phyloP scores from a whole-genome alignment of 768 basidiomycete genomes.

The Serendipita indica region DNA sequence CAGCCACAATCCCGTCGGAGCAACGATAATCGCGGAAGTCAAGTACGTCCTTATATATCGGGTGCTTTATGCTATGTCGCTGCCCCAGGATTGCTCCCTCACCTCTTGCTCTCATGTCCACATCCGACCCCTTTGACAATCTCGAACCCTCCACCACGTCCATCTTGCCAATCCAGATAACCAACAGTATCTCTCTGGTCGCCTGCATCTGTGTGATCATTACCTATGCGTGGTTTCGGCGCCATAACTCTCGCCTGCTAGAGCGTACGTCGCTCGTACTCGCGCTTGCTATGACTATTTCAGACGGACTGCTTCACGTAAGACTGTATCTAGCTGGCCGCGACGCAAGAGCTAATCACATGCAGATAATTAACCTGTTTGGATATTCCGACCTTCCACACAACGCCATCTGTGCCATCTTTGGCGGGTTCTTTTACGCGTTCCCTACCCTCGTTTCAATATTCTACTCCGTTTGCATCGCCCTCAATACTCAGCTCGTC shows the following conservation, averaged over 20 bases:
- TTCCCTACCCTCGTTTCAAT: slow-evolving; percentile 4
- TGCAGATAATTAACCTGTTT: slow-evolving; percentile 9
- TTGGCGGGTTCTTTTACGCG: slow-evolving; percentile 13
- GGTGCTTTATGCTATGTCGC: background rate
- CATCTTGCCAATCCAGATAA: background rate
- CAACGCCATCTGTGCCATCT: slow-evolving; percentile 9
- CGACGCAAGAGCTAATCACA: background rate
- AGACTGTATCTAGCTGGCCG: background rate
- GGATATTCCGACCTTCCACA: slow-evolving; percentile 11
- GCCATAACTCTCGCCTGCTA: slow-evolving; percentile 11
- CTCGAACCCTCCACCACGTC: slow-evolving; percentile 2
- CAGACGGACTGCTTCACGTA: slow-evolving; percentile 11
- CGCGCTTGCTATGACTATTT: slow-evolving; percentile 10
- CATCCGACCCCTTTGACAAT: background rate
- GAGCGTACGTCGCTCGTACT: slow-evolving; percentile 9
- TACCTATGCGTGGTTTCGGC: background rate
- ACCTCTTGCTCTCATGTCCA: background rate
- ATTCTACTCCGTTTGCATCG: slow-evolving; percentile 11
- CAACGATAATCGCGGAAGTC: background rate
- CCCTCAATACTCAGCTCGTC: slow-evolving; percentile 10
- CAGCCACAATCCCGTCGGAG: background rate
- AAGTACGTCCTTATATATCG: background rate
- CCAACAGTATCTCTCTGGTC: slow-evolving; percentile 6
- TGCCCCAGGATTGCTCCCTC: background rate
- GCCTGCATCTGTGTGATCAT: slow-evolving; percentile 11